Percentiles rank a stretch among this genome's conserved stretches.
phyloP scores from a whole-genome alignment of 2,329 filamentous ascomycete genomes.

The Ascosphaera acerosa region DNA sequence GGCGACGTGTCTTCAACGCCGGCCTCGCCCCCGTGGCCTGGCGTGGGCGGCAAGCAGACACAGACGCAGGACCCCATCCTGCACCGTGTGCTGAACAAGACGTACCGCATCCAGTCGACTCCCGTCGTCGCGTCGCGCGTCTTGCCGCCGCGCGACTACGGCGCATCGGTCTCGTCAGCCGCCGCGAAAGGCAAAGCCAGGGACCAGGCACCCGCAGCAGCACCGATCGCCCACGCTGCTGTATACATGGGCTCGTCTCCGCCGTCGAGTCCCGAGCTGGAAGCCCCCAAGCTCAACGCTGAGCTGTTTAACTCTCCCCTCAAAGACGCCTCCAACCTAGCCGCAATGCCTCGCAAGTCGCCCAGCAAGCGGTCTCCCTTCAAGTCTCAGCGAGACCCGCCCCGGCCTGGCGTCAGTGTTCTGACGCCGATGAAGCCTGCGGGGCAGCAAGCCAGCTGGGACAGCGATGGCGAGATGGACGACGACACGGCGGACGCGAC shows the following conservation, averaged over 20 bases:
- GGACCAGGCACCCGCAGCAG: constrained; percentile 11
- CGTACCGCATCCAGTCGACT: constrained; percentile 79
- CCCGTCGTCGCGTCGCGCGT: constrained; percentile 34
- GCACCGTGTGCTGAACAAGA: constrained; percentile 84
- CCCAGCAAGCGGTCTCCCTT: constrained; percentile 14
- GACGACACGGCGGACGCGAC: constrained; percentile 32
- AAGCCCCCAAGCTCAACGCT: constrained; percentile 56
- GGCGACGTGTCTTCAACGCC: constrained; percentile 29
- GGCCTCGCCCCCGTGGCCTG: constrained; percentile 28
- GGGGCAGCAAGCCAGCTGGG: constrained; percentile 29
- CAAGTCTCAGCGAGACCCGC: constrained; percentile 25
- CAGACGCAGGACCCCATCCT: constrained; percentile 75
- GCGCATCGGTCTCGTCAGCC: constrained; percentile 6
- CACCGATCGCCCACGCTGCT: neutral
- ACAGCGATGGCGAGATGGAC: constrained; percentile 39
- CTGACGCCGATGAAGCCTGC: constrained; percentile 38
- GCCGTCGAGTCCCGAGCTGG: constrained; percentile 50
- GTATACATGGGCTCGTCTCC: constrained; percentile 26
- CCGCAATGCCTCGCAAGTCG: constrained; percentile 18
- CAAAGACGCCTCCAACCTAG: constrained; percentile 8
- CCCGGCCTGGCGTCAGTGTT: constrained; percentile 62
- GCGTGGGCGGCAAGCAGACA: constrained; percentile 16
- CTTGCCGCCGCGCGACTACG: constrained; percentile 11
- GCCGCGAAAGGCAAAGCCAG: constrained; percentile 12
- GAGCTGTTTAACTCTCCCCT: constrained; percentile 65